Base-by-base conservation (phyloP, 2,329 filamentous ascomycete species). In the Sclerotinia minor region DNA sequence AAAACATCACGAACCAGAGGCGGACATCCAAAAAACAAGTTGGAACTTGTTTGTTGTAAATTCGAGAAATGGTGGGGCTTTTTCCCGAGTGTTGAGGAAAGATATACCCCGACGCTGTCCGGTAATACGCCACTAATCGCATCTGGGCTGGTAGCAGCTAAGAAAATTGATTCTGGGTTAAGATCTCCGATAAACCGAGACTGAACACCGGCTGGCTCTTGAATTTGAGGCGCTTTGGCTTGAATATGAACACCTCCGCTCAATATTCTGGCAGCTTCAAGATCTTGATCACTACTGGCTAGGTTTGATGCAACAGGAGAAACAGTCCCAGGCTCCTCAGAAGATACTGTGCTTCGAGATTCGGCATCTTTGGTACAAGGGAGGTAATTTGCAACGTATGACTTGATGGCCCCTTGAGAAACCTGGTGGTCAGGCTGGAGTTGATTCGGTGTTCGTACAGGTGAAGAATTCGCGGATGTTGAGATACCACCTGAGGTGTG, bases 81-180 rank as follows among this genome's bases (percentile, higher is more conserved):
- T 53, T 63, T 67, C 1, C 67, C 53, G 11, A 65, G 60, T 64
- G 55, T 65, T 35, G 61, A 52, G 32, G 79, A 78, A 2, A 86
- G 79, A 84, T 84, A 87, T 24, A 87, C 81, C 8, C 85, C 85
- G 1, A 87, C 80, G 52, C 85, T 84, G 59, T 83, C 82, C 59
- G 83, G 80, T 0, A 83, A 81, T 15, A 75, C 75, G 21, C 77
- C 77, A 38, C 71, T 72, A 32, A 77, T 78, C 32, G 77, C 75
- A 57, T 76, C 76, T 32, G 80, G 77, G 66, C 78, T 80, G 2
- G 83, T 83, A 1, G 83, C 84, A 71, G 86, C 83, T 71, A 85
- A 79, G 67, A 88, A 85, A 74, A 87, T 83, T 68, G 83, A 83
- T 74, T 87, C 85, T 2, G 85, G 86, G 71, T 86, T 88, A 38